Conservation (phyloP, 192 early-diverging fungal genomes). For the Geosiphon pyriformis region DNA sequence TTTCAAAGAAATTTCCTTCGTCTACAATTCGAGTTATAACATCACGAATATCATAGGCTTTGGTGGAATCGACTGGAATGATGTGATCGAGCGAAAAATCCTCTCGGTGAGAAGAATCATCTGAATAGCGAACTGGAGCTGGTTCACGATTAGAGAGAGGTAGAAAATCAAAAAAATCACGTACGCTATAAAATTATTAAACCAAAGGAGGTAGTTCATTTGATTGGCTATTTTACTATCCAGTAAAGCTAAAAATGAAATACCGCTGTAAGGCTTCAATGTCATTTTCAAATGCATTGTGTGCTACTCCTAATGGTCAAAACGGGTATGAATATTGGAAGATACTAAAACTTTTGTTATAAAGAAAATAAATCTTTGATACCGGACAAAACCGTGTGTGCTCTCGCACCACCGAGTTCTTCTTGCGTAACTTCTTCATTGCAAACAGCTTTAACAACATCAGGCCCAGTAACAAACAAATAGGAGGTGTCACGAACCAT, state of each 20-base stretch:
- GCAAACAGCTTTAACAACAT: conserved; percentile 93
- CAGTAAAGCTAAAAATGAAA: no score
- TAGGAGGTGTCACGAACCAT: conserved; percentile 97
- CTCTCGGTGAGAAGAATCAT: conserved; percentile 59
- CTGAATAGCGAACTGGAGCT: conserved; percentile 55
- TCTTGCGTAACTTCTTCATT: conserved; percentile 94
- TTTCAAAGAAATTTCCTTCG: conserved; percentile 83
- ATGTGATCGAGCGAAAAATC: conserved; percentile 80
- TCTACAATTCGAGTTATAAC: conserved; percentile 81
- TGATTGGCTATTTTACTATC: no score
- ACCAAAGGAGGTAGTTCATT: no score
- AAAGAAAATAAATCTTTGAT: no score
- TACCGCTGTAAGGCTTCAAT: conserved; percentile 77
- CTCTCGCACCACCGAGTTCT: conserved; percentile 85
- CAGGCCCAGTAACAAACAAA: conserved; percentile 95
- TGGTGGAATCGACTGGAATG: conserved; percentile 83
- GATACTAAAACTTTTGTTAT: no score
- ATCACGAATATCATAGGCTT: conserved; percentile 93
- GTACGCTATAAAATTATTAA: conserved; percentile 39
- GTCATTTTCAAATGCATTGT: conserved; percentile 90
- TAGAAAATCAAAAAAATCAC: conserved; percentile 85
- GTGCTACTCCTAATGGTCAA: conserved; percentile 80
- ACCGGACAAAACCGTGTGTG: conserved; percentile 87
- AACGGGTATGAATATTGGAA: no score
- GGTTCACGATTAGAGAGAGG: conserved; percentile 78